phyloP scores from a whole-genome alignment of 331 rosid genomes.

The Rosa hybrid region DNA sequence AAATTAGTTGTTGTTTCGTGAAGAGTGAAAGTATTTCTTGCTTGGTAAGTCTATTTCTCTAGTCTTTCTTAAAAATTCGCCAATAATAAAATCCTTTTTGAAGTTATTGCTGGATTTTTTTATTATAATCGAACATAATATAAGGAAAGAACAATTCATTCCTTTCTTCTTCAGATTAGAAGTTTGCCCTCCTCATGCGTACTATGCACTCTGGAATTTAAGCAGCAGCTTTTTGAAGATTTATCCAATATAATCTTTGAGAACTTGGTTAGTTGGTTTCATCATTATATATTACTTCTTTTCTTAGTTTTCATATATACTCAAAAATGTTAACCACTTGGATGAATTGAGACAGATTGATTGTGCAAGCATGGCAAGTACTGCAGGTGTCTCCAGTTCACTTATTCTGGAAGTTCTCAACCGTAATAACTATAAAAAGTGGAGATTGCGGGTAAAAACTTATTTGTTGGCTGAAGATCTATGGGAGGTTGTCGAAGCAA shows the following conservation, averaged over 20 bases:
- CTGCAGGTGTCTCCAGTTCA: background rate
- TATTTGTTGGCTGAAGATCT: slow-evolving; percentile 15
- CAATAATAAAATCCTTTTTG: no score
- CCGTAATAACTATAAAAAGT: background rate
- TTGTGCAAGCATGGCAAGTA: background rate
- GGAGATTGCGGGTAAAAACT: background rate
- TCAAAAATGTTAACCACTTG: background rate
- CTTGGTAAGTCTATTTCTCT: no score
- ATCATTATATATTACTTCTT: background rate
- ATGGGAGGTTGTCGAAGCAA: slow-evolving; percentile 8
- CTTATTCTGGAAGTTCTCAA: background rate
- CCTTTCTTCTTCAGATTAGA: no score
- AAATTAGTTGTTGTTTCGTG: no score
- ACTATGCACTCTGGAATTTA: background rate
- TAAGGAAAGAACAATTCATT: no score
- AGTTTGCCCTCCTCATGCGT: no score
- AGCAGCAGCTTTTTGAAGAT: background rate
- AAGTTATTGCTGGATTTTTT: no score
- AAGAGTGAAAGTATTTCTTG: no score
- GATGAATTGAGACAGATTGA: background rate
- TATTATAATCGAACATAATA: no score
- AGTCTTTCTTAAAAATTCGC: no score
- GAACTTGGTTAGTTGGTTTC: background rate
- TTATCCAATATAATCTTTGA: background rate
- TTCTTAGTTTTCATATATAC: background rate